A percentile compares a stretch with the other conserved stretches of the same genome.
Evolutionary conservation across 2,329 filamentous ascomycete genomes (phyloP).

Genomic region (Diaporthe aspalathi): DNA sequence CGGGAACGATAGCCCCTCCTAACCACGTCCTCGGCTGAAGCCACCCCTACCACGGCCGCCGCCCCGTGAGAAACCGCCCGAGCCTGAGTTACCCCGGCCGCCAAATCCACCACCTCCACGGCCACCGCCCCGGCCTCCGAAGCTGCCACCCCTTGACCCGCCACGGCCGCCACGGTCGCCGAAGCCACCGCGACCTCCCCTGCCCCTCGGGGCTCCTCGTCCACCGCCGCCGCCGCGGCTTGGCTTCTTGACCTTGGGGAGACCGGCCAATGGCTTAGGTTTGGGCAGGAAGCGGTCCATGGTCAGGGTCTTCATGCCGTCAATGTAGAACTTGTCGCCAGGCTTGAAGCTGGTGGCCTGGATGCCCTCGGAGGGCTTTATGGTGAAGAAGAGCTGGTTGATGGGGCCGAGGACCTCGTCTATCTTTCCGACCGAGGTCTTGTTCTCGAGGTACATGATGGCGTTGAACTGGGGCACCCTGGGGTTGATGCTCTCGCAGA

Average conservation of each 20-base stretch:
- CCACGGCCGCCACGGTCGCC: conserved; percentile 43
- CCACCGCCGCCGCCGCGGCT: conserved; percentile 68
- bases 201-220: conserved; percentile 53
- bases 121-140: conserved; percentile 46
- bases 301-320: conserved; percentile 91
- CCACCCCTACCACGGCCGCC: conserved; percentile 50
- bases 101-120: conserved; percentile 45
- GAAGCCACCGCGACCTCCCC: conserved; percentile 47
- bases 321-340: conserved; percentile 98
- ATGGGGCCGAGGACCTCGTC: conserved; percentile 98
- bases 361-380: conserved; percentile 97
- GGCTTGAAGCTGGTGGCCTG: conserved; percentile 93
- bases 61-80: conserved; percentile 44
- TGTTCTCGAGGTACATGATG: conserved; percentile 98
- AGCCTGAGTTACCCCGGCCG: conserved; percentile 40
- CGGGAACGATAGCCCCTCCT: not conserved
- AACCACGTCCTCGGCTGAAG: conserved; percentile 46
- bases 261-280: conserved; percentile 79
- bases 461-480: conserved; percentile 99
- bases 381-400: conserved; percentile 98
- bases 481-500: conserved; percentile 93
- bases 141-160: conserved; percentile 39
- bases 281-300: conserved; percentile 97
- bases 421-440: conserved; percentile 94
- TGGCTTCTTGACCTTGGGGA: conserved; percentile 62